A percentile compares a stretch with the other conserved stretches of the same genome.
These are phyloP conservation scores for Inga laurina DNA, from an alignment of 306 rosid species.

Conservation along the genomic window DNA sequence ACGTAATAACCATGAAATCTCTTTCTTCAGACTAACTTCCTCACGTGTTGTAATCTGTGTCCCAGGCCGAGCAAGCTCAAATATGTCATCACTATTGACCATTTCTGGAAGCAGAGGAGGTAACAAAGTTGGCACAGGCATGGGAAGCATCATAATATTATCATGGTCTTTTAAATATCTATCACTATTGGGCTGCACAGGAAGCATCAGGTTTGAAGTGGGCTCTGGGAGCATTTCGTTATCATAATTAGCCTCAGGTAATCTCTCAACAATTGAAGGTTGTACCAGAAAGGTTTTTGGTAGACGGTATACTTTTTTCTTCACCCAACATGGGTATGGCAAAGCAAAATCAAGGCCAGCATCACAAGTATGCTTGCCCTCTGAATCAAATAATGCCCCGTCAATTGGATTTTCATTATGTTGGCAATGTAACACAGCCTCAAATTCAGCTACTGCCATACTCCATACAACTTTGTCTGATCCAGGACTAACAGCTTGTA, in stretches of 20 bases:
- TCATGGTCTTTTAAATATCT: not conserved
- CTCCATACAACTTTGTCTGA: conserved; percentile 57
- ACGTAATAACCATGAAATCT: conserved; percentile 13
- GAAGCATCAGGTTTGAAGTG: conserved; percentile 38
- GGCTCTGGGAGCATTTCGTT: conserved; percentile 34
- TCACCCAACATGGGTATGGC: conserved; percentile 62
- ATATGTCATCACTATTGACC: conserved; percentile 25
- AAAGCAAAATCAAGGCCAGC: conserved; percentile 51
- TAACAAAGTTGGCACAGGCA: conserved; percentile 6
- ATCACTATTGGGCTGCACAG: conserved; percentile 28
- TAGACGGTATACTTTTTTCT: conserved; percentile 42
- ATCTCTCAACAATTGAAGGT: conserved; percentile 28
- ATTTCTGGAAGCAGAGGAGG: conserved; percentile 12
- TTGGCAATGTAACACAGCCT: conserved; percentile 53
- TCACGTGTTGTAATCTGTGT: conserved; percentile 14
- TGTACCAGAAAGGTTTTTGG: conserved; percentile 35
- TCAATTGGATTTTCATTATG: conserved; percentile 36
- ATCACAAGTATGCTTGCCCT: conserved; percentile 36
- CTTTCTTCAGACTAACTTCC: conserved; percentile 9
- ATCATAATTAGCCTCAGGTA: conserved; percentile 14
- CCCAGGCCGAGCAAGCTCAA: conserved; percentile 10
- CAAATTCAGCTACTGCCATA: conserved; percentile 58
- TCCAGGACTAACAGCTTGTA: conserved; percentile 44
- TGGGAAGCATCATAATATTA: conserved; percentile 27
- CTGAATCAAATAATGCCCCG: conserved; percentile 25